Percentiles rank a stretch among this genome's conserved stretches.
Evolutionary conservation across 345 rosid genomes (phyloP).

Genomic region (Salix brachista): DNA sequence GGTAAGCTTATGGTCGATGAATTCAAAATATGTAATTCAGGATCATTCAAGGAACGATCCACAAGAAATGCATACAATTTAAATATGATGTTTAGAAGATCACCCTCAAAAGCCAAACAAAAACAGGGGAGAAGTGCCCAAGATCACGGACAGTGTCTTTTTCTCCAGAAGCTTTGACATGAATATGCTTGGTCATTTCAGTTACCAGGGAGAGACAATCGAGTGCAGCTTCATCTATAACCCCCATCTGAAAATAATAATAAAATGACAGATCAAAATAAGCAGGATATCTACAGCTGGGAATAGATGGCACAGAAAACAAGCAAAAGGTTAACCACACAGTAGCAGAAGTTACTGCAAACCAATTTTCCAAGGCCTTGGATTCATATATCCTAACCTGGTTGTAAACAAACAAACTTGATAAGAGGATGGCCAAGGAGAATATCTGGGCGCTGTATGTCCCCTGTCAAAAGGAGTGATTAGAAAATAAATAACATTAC

Average conservation of each 20-base stretch:
- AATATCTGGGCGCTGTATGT: slow-evolving; percentile 97
- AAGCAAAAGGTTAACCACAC: background rate
- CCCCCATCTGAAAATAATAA: slow-evolving; percentile 61
- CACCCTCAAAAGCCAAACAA: slow-evolving; percentile 98
- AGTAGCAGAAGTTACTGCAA: too few relatives aligned
- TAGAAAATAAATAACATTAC: background rate
- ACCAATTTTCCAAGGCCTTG: background rate
- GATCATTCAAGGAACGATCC: too few relatives aligned
- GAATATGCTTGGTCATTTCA: slow-evolving; percentile 94
- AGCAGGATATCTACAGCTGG: background rate
- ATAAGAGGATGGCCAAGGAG: slow-evolving; percentile 86
- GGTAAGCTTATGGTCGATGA: background rate
- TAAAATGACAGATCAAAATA: background rate
- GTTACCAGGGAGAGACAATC: slow-evolving; percentile 96
- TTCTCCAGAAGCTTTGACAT: slow-evolving; percentile 86
- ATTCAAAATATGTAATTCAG: too few relatives aligned
- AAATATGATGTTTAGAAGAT: background rate
- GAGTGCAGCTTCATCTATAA: slow-evolving; percentile 90
- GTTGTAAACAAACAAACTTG: slow-evolving; percentile 94
- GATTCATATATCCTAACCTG: slow-evolving; percentile 51
- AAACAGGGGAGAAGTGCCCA: slow-evolving; percentile 91
- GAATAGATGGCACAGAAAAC: background rate
- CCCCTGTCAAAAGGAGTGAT: slow-evolving; percentile 49
- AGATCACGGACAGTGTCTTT: slow-evolving; percentile 67
- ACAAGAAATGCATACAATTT: background rate